These are phyloP conservation scores for Chrysanthemum lavandulifolium DNA, from an alignment of 129 eudicot species.

Conservation along the genomic window DNA sequence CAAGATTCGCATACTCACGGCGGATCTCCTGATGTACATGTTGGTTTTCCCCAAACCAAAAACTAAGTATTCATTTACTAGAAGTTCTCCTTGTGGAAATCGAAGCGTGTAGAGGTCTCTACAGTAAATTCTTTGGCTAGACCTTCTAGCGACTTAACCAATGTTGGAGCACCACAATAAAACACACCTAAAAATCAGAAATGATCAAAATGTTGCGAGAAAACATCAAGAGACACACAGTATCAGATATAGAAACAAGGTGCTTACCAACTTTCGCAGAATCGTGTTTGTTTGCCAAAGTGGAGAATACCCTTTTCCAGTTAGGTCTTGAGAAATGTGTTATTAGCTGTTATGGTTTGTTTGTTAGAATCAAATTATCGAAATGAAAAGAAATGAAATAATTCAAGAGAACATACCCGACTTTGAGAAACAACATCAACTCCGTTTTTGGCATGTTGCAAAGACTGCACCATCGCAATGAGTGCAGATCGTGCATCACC, in stretches of 20 bases:
- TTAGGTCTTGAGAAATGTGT: slow-evolving; percentile 97
- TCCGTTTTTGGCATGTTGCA: slow-evolving; percentile 96
- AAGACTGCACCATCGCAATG: slow-evolving; percentile 88
- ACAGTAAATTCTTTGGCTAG: slow-evolving; percentile 65
- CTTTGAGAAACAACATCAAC: slow-evolving; percentile 94
- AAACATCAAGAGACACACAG: not conserved
- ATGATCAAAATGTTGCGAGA: not conserved
- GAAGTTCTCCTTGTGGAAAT: slow-evolving; percentile 95
- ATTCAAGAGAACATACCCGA: slow-evolving; percentile 53
- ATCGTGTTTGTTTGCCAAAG: slow-evolving; percentile 54
- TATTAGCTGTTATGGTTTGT: slow-evolving; percentile 52
- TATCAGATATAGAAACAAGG: slow-evolving; percentile 4
- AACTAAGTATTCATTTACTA: slow-evolving; percentile 22
- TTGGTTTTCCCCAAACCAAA: slow-evolving; percentile 14
- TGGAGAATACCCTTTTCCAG: slow-evolving; percentile 85
- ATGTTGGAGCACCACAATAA: slow-evolving; percentile 76
- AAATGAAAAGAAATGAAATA: not conserved
- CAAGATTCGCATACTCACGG: slow-evolving; percentile 21
- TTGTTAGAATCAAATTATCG: slow-evolving; percentile 14
- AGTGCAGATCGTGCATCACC: slow-evolving; percentile 99
- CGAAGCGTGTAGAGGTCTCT: slow-evolving; percentile 65
- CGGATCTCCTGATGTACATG: slow-evolving; percentile 20
- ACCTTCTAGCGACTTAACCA: slow-evolving; percentile 51
- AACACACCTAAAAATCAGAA: slow-evolving; percentile 67
- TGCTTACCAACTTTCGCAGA: slow-evolving; percentile 57